Evolutionary conservation across 352 stramenopile genomes (phyloP).

Genomic region (Phytopythium litorale): DNA sequence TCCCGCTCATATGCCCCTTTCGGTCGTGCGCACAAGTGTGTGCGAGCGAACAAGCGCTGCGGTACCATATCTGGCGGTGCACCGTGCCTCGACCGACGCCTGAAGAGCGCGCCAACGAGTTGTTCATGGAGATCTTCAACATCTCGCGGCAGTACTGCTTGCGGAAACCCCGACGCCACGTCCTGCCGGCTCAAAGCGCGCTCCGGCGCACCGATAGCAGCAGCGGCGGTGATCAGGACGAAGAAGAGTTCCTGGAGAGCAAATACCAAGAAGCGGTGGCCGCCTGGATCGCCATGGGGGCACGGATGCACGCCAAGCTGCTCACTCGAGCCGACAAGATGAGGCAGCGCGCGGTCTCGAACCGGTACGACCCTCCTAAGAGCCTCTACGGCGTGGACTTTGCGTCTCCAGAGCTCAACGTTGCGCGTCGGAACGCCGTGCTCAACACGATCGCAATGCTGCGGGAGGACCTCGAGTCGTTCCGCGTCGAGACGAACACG

Average conservation of each 20-base stretch:
- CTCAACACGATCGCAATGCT: constrained; percentile 40
- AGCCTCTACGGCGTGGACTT: constrained; percentile 65
- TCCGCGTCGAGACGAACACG: constrained; percentile 57
- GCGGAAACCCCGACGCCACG: constrained; percentile 57
- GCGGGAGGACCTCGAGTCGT: constrained; percentile 53
- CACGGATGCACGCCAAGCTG: constrained; percentile 32
- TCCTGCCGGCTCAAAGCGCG: constrained; percentile 15
- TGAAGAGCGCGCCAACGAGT: constrained; percentile 48
- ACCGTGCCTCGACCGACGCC: constrained; percentile 46
- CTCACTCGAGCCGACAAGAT: constrained; percentile 28
- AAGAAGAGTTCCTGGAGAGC: constrained; percentile 62
- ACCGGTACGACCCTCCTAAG: constrained; percentile 32
- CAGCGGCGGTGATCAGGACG: constrained; percentile 19
- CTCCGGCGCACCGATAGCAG: constrained; percentile 10
- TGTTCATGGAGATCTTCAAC: constrained; percentile 76
- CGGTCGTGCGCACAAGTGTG: constrained; percentile 62
- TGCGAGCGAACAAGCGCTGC: constrained; percentile 56
- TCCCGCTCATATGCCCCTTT: constrained; percentile 78
- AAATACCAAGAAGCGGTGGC: constrained; percentile 56
- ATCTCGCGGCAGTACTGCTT: constrained; percentile 75
- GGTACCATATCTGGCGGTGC: constrained; percentile 75
- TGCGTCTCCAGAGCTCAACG: constrained; percentile 51
- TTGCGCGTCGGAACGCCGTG: constrained; percentile 57
- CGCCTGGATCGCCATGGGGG: constrained; percentile 36
- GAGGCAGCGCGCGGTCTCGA: constrained; percentile 24